These are phyloP conservation scores for Gnomoniopsis smithogilvyi DNA, from an alignment of 2,329 filamentous ascomycete genomes.

Conservation along the genomic window DNA sequence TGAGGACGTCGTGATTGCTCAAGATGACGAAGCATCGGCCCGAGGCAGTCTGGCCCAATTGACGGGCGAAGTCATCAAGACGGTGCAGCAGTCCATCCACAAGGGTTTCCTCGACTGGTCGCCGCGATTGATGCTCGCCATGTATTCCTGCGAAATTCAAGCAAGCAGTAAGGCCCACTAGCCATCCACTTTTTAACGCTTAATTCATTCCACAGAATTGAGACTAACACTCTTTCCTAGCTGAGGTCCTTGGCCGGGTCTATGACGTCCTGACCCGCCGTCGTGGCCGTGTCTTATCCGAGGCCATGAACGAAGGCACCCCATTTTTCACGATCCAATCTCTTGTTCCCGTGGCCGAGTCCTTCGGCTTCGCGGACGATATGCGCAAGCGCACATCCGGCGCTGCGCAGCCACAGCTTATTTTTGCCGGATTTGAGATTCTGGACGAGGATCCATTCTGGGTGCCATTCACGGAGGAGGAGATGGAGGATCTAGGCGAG, in stretches of 20 bases:
- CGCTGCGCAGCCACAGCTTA: slow-evolving; percentile 85
- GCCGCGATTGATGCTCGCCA: slow-evolving; percentile 88
- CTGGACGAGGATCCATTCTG: slow-evolving; percentile 96
- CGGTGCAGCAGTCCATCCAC: slow-evolving; percentile 78
- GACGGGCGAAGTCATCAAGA: slow-evolving; percentile 90
- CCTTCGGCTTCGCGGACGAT: slow-evolving; percentile 94
- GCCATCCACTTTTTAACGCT: background rate
- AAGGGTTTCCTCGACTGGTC: slow-evolving; percentile 93
- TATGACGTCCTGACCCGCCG: slow-evolving; percentile 97
- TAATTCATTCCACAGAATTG: slow-evolving; percentile 1
- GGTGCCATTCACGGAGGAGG: slow-evolving; percentile 95
- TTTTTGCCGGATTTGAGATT: slow-evolving; percentile 90
- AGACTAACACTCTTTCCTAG: slow-evolving; percentile 31
- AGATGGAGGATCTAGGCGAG: slow-evolving; percentile 93
- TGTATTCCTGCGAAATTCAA: slow-evolving; percentile 98
- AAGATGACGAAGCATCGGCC: slow-evolving; percentile 48
- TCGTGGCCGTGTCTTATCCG: slow-evolving; percentile 82
- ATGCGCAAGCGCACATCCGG: slow-evolving; percentile 93
- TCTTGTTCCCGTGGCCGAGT: slow-evolving; percentile 85
- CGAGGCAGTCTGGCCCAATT: slow-evolving; percentile 71
- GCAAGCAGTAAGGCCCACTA: slow-evolving; percentile 67
- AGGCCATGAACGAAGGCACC: slow-evolving; percentile 90
- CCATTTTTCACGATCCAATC: slow-evolving; percentile 95
- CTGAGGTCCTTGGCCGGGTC: slow-evolving; percentile 90
- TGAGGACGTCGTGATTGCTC: slow-evolving; percentile 68